Conservation (phyloP, 2,329 filamentous ascomycete species). For the Colletotrichum incanum region DNA sequence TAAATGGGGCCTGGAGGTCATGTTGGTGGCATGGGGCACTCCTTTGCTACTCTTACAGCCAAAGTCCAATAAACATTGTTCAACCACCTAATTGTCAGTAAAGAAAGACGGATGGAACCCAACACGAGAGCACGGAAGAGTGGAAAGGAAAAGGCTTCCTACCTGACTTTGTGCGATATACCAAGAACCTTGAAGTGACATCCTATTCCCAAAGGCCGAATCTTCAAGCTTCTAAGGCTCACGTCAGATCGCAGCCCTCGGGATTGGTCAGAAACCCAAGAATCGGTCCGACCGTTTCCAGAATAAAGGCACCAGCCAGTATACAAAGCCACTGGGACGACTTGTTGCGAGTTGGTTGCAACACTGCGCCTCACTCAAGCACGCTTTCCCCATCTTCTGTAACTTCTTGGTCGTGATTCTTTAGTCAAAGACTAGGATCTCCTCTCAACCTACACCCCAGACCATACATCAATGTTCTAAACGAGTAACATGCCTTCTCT, state of each 20-base stretch:
- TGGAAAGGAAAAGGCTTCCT: neutral
- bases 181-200: neutral
- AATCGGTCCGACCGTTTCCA: neutral
- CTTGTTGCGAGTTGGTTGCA: neutral
- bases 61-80: neutral
- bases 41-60: neutral
- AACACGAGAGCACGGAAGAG: neutral
- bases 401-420: no score
- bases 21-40: no score
- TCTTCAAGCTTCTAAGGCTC: neutral
- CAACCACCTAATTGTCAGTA: neutral
- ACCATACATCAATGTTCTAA: neutral
- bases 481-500: slow-evolving; percentile 44
- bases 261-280: no score
- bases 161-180: neutral
- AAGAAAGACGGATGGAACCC: neutral
- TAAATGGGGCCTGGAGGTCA: neutral
- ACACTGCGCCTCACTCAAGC: neutral
- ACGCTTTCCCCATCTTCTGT: neutral
- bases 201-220: neutral
- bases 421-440: neutral
- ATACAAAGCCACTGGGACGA: neutral
- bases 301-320: neutral
- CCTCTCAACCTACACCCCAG: neutral
- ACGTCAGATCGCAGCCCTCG: neutral